Percentiles rank a stretch among this genome's conserved stretches.
These are phyloP conservation scores for Hypoxylon sp. DNA, from an alignment of 2,329 filamentous ascomycete species.

Conservation along the genomic window DNA sequence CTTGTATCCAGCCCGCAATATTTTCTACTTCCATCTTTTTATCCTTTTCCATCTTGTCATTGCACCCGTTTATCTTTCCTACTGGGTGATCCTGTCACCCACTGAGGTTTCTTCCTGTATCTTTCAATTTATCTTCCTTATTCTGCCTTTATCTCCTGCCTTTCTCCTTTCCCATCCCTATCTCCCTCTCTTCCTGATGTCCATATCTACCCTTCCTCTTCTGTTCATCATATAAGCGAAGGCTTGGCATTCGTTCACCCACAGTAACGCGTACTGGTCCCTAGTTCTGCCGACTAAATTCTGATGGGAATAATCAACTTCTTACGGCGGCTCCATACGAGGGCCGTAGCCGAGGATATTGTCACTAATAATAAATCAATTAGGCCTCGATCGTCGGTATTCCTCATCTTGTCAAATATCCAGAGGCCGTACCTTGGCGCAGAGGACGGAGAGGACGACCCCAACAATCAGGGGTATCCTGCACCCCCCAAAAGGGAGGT, in stretches of 20 bases:
- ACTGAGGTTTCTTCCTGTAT: not conserved
- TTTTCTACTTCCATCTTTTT: not conserved
- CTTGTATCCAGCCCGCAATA: not conserved
- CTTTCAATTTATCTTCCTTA: not conserved
- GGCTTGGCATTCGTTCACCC: not conserved
- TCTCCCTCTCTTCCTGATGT: not conserved
- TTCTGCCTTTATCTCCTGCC: not conserved
- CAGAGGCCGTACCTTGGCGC: not conserved
- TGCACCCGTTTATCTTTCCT: not conserved
- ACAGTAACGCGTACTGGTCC: not conserved
- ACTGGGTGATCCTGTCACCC: not conserved
- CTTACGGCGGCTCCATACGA: not conserved
- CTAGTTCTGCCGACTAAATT: not conserved
- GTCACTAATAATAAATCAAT: not conserved
- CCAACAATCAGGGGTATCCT: conserved; percentile 5
- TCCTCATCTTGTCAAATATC: conserved; percentile 26
- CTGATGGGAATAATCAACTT: not conserved
- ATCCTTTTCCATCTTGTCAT: not conserved
- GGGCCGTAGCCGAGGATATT: not conserved
- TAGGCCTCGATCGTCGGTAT: not conserved
- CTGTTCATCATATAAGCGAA: not conserved
- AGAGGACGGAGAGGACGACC: not conserved
- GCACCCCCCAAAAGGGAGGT: conserved; percentile 9
- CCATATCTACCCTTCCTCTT: not conserved
- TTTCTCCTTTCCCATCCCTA: too few species aligned